Conservation (phyloP, 768 basidiomycete genomes). For the Coprinopsis marcescibilis region DNA sequence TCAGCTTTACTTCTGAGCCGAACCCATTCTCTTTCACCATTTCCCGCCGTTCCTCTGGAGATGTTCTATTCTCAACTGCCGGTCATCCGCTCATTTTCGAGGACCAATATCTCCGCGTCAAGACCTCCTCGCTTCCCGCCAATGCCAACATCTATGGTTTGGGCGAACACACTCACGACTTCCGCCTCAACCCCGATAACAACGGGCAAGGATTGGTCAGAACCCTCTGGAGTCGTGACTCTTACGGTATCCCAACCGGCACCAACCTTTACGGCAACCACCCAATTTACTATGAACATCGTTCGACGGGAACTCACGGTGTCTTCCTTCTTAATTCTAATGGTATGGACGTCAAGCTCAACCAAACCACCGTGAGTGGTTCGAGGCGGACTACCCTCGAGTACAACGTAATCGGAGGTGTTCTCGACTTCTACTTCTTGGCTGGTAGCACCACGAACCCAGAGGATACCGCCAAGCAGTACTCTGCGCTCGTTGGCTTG, state of each 20-base stretch:
- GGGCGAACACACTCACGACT: constrained; percentile 66
- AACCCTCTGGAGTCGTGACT: constrained; percentile 63
- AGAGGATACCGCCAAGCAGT: constrained; percentile 56
- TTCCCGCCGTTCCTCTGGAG: constrained; percentile 38
- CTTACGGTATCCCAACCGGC: constrained; percentile 49
- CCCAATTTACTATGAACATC: constrained; percentile 69
- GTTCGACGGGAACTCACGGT: constrained; percentile 59
- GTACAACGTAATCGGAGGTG: constrained; percentile 74
- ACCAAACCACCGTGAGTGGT: constrained; percentile 29
- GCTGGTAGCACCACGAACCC: constrained; percentile 60
- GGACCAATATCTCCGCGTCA: constrained; percentile 70
- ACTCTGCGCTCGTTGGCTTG: constrained; percentile 56
- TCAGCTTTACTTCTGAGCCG: constrained; percentile 54
- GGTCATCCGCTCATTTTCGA: constrained; percentile 66
- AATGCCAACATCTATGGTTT: constrained; percentile 72
- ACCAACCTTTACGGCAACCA: constrained; percentile 72
- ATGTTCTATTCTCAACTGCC: constrained; percentile 58
- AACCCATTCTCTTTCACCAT: constrained; percentile 61
- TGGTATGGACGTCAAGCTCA: constrained; percentile 74
- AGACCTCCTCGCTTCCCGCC: constrained; percentile 51
- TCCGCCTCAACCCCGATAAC: constrained; percentile 48
- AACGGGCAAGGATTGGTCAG: constrained; percentile 26
- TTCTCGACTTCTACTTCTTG: constrained; percentile 76
- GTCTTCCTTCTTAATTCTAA: constrained; percentile 67
- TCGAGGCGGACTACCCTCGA: too few species aligned